Percentiles rank a stretch among this genome's conserved stretches.
Evolutionary conservation across 1,284 basidiomycete genomes (phyloP).

Genomic region (Cerioporus squamosus): DNA sequence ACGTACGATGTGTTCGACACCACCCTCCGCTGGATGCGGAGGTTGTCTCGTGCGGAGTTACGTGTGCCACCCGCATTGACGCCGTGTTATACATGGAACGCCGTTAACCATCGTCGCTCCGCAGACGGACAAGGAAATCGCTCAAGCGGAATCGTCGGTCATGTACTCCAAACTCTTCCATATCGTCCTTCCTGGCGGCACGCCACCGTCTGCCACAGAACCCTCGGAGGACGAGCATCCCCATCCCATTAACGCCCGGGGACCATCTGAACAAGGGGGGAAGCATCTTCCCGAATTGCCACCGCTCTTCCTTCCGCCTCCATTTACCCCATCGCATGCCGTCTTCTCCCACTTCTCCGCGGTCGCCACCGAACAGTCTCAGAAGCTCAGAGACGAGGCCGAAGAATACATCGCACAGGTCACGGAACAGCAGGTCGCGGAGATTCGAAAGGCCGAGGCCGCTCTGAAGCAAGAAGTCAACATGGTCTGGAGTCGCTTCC

Average conservation of each 20-base stretch:
- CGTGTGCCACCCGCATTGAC: constrained; percentile 13
- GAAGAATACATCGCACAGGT: constrained; percentile 63
- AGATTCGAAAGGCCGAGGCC: constrained; percentile 60
- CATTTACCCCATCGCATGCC: constrained; percentile 76
- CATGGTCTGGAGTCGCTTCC: constrained; percentile 63
- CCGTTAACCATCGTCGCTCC: constrained; percentile 24
- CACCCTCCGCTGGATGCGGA: background rate
- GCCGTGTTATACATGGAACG: constrained; percentile 2
- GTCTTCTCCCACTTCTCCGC: constrained; percentile 69
- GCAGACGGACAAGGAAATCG: constrained; percentile 55
- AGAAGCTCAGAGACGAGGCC: constrained; percentile 55
- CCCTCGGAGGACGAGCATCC: constrained; percentile 6
- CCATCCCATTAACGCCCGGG: constrained; percentile 1
- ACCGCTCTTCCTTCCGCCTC: constrained; percentile 71
- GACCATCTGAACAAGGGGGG: constrained; percentile 28
- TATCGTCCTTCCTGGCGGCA: constrained; percentile 50
- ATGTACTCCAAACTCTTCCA: constrained; percentile 58
- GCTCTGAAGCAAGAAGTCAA: constrained; percentile 63
- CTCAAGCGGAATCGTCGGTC: constrained; percentile 46
- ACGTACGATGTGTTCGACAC: background rate
- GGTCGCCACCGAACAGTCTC: constrained; percentile 59
- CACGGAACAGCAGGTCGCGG: constrained; percentile 57
- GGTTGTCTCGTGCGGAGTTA: constrained; percentile 7
- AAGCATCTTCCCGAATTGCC: constrained; percentile 39
- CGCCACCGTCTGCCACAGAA: constrained; percentile 26